Evolutionary conservation across 2,329 filamentous ascomycete genomes (phyloP).

Genomic region (Colletotrichum lentis): DNA sequence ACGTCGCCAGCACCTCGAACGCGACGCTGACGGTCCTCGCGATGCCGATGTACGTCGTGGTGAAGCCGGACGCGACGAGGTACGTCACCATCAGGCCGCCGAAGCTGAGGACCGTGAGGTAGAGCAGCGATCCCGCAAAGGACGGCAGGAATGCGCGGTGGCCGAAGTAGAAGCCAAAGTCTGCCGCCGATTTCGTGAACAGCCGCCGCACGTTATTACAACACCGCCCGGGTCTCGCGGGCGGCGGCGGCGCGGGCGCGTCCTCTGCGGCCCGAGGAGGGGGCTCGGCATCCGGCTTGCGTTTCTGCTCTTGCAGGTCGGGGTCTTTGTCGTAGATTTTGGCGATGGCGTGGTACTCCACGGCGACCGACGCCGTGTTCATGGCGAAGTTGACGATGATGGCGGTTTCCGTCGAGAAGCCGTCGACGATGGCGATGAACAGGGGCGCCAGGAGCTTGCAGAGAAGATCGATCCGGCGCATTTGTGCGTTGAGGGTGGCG

Average conservation of each 20-base stretch:
- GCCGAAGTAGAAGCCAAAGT: conserved; percentile 52
- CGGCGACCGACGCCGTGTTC: conserved; percentile 56
- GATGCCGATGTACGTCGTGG: conserved; percentile 55
- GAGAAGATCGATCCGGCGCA: conserved; percentile 68
- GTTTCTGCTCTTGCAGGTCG: conserved; percentile 42
- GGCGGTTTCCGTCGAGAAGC: conserved; percentile 56
- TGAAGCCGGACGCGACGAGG: conserved; percentile 58
- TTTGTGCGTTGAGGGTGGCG: conserved; percentile 62
- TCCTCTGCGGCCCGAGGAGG: not conserved
- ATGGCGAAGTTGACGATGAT: conserved; percentile 59
- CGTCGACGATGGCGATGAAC: conserved; percentile 61
- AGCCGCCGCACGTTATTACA: not conserved
- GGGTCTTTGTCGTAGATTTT: conserved; percentile 44
- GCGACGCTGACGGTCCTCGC: conserved; percentile 56
- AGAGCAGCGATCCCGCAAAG: conserved; percentile 61
- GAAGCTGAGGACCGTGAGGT: conserved; percentile 63
- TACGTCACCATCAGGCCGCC: conserved; percentile 66
- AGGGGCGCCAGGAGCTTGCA: conserved; percentile 68
- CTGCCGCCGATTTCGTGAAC: conserved; percentile 29
- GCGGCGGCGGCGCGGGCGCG: too few relatives aligned
- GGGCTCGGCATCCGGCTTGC: not conserved
- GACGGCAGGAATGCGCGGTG: conserved; percentile 64
- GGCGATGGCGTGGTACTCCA: conserved; percentile 63
- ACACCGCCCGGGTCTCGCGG: not conserved
- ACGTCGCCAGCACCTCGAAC: conserved; percentile 64